Base-by-base conservation (phyloP, 225 moss, liverwort and hornwort genomes). In the Sphagnum contortum region DNA sequence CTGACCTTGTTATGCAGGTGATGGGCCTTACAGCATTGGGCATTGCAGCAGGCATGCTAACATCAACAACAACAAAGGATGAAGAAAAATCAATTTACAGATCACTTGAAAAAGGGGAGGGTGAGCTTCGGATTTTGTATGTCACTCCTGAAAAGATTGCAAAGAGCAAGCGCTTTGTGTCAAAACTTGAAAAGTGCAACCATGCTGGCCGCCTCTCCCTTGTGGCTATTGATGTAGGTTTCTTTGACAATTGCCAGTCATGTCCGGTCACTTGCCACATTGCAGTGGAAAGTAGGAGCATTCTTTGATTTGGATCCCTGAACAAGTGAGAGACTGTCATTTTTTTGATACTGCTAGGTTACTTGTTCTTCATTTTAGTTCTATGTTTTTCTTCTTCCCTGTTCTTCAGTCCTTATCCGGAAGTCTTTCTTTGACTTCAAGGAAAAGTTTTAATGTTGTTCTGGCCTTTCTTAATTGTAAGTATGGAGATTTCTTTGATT, bases 101-200 rank as follows among this genome's bases (percentile, higher is more conserved):
- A 68, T 73, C 85, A 4, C 80, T 96, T 45, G 96, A 96, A 68
- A 96, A 90, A 65, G 96, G 92, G 66, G 80, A 77, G 45, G 96
- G 90, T 48, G 87, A 85, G 68, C 88, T 96, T 52, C 86, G 83
- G 58, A 83, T 96, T 12, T 78, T 96, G 70, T 92, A 96, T 54
- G 92, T 92, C 62, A 96, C 96, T 50, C 92, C 92, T 57, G 96
- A 92, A 74, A 96, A 96, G 78, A 83, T 96, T 73, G 90, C 92
- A 45, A 96, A 90, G 70, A 92, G 96, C 85, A 96, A 96, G 69
- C 85, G 96, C 44, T 96, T 96, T 65, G 88, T 96, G 83, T 96
- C 96, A 59, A 96, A 96, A 71, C 83, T 96, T 73, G 96, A 96
- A 76, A 96, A 92, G 80, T 96, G 96, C 79, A 96, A 90, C 69